These are phyloP conservation scores for Penicillium waksmanii DNA, from an alignment of 495 filamentous ascomycete genomes.

Conservation along the genomic window DNA sequence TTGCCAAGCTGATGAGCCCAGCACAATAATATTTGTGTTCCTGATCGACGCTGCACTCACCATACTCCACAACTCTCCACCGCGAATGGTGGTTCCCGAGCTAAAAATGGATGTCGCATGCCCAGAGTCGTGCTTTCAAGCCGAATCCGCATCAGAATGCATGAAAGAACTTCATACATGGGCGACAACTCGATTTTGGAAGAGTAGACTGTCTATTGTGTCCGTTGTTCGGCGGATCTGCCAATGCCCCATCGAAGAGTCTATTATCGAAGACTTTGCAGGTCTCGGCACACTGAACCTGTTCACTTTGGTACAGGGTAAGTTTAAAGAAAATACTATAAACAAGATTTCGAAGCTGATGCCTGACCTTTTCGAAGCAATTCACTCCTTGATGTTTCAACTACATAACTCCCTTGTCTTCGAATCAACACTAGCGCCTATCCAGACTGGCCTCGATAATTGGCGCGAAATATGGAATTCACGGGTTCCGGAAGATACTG, in stretches of 20 bases:
- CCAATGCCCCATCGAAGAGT: conserved; percentile 19
- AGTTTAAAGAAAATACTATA: not conserved
- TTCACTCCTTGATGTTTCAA: conserved; percentile 36
- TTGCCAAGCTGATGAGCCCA: conserved; percentile 1
- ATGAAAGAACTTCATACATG: conserved; percentile 16
- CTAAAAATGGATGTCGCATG: conserved; percentile 30
- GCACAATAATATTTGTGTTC: conserved; percentile 30
- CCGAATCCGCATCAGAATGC: conserved; percentile 25
- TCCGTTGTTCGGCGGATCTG: conserved; percentile 29
- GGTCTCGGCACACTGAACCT: conserved; percentile 31
- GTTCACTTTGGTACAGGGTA: conserved; percentile 33
- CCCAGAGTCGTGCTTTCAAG: conserved; percentile 32
- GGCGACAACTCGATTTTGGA: conserved; percentile 25
- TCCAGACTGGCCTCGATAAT: conserved; percentile 33
- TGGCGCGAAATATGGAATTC: conserved; percentile 33
- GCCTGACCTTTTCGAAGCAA: conserved; percentile 12
- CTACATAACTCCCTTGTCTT: conserved; percentile 36
- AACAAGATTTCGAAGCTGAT: not conserved
- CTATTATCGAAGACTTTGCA: conserved; percentile 20
- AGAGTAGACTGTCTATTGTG: conserved; percentile 23
- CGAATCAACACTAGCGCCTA: conserved; percentile 29
- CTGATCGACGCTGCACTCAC: conserved; percentile 29
- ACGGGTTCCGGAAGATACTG: conserved; percentile 27
- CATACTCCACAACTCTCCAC: conserved; percentile 31
- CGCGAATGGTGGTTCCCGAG: conserved; percentile 28